A percentile compares a stretch with the other conserved stretches of the same genome.
These are phyloP conservation scores for Amylocystis lapponica DNA, from an alignment of 768 basidiomycete genomes.

Conservation along the genomic window DNA sequence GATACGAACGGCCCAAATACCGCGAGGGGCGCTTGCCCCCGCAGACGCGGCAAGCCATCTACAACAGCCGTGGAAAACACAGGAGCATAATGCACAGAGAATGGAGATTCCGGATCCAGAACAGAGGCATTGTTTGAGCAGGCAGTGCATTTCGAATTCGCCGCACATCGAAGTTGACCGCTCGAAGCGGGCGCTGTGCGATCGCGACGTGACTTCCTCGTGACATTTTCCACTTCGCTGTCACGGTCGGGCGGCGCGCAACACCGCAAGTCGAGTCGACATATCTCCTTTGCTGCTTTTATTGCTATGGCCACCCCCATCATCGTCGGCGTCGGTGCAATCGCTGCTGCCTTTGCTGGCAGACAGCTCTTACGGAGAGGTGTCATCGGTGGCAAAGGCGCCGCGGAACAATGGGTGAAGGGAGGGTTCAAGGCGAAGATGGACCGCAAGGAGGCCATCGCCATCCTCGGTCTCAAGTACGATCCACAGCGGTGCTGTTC, in stretches of 20 bases:
- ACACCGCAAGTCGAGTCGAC: not conserved
- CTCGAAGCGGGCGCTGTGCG: not conserved
- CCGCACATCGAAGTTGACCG: not conserved
- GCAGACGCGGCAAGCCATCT: too few relatives aligned
- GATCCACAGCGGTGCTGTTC: conserved; percentile 20
- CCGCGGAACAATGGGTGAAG: conserved; percentile 80
- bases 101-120: too few relatives aligned
- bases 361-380: conserved; percentile 65
- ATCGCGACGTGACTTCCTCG: not conserved
- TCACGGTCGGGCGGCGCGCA: not conserved
- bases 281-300: not conserved
- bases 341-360: conserved; percentile 71
- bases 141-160: too few relatives aligned
- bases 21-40: too few relatives aligned
- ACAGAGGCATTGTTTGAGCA: too few relatives aligned
- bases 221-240: not conserved
- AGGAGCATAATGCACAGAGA: too few relatives aligned
- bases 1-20: too few relatives aligned
- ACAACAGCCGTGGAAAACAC: too few relatives aligned
- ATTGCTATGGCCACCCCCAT: conserved; percentile 69
- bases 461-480: conserved; percentile 88
- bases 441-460: conserved; percentile 91
- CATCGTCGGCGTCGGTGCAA: conserved; percentile 69
- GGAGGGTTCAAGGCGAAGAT: conserved; percentile 96
- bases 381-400: conserved; percentile 49